Conservation (phyloP, 139 green algal species). For the Medakamo hakoo region DNA sequence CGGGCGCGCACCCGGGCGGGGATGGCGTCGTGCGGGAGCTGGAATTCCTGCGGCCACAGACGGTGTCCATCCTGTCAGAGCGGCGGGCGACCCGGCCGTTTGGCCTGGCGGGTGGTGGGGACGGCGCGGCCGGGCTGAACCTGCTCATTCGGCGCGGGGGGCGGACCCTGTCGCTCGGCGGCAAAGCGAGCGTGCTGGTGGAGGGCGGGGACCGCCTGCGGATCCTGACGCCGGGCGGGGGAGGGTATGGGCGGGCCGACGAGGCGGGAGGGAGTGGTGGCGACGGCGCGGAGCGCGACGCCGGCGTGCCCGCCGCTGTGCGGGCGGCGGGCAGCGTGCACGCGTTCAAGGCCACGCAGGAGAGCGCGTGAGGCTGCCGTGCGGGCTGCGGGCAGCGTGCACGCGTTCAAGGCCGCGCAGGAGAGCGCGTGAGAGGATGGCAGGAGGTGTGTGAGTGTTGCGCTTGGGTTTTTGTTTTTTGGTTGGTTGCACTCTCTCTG, state of each 20-base stretch:
- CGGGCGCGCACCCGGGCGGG: conserved; percentile 55
- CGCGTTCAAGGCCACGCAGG: conserved; percentile 8
- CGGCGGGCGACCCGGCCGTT: conserved; percentile 53
- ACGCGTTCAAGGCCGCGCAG: conserved; percentile 10
- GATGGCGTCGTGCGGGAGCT: conserved; percentile 81
- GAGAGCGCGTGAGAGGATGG: conserved; percentile 1
- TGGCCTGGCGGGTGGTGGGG: conserved; percentile 55
- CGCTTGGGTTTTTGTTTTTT: neutral
- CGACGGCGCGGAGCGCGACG: neutral
- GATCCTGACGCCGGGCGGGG: conserved; percentile 58
- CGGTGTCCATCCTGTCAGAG: conserved; percentile 73
- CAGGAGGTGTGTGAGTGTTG: neutral
- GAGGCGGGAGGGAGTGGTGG: no score
- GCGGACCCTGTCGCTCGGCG: conserved; percentile 48
- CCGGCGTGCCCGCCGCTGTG: neutral
- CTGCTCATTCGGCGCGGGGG: conserved; percentile 41
- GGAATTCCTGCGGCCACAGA: conserved; percentile 72
- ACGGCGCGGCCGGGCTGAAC: conserved; percentile 51
- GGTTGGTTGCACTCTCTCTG: no score
- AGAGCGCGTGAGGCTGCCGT: neutral
- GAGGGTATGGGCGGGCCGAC: conserved; percentile 36
- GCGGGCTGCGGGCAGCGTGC: conserved; percentile 5
- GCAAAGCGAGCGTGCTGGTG: conserved; percentile 49
- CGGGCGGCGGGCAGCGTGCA: conserved; percentile 8
- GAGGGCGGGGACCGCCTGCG: conserved; percentile 30